A percentile compares a stretch with the other conserved stretches of the same genome.
phyloP scores from a whole-genome alignment of 371 early-diverging fungal genomes.

The Entomophthora muscae region DNA sequence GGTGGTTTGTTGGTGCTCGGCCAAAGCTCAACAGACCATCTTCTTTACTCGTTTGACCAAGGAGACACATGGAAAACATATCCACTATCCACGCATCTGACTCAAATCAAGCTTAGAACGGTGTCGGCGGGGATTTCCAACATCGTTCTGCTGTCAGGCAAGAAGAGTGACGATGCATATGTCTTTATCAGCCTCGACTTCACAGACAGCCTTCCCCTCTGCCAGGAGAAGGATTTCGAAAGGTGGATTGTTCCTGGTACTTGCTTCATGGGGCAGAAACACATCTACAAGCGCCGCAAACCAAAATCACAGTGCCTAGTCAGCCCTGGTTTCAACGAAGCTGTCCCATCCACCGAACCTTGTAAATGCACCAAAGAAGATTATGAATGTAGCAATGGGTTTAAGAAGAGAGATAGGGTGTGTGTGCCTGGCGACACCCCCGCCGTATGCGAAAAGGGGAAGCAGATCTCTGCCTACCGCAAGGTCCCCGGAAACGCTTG shows the following conservation, averaged over 20 bases:
- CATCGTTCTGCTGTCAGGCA: not conserved
- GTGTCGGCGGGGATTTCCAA: not conserved
- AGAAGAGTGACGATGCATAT: constrained; percentile 5
- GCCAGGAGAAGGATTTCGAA: constrained; percentile 55
- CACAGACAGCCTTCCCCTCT: constrained; percentile 31
- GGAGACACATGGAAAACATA: constrained; percentile 55
- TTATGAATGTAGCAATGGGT: constrained; percentile 86
- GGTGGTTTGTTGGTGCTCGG: constrained; percentile 61
- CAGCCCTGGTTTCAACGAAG: too few relatives aligned
- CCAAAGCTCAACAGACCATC: constrained; percentile 43
- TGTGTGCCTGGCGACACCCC: constrained; percentile 36
- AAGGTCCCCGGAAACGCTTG: constrained; percentile 68
- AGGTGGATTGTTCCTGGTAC: constrained; percentile 41
- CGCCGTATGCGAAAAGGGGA: constrained; percentile 31
- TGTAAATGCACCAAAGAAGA: constrained; percentile 72
- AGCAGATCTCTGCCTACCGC: constrained; percentile 64
- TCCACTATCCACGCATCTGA: not conserved
- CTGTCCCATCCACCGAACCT: constrained; percentile 24
- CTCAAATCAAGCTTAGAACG: not conserved
- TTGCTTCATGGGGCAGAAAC: constrained; percentile 74
- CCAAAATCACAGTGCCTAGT: constrained; percentile 60
- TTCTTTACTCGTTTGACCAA: constrained; percentile 64
- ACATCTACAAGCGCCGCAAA: constrained; percentile 50
- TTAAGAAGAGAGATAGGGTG: constrained; percentile 29
- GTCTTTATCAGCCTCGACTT: constrained; percentile 51